Conservation (phyloP, 805 yeast genomes). For the Middelhovenomyces tepae region DNA sequence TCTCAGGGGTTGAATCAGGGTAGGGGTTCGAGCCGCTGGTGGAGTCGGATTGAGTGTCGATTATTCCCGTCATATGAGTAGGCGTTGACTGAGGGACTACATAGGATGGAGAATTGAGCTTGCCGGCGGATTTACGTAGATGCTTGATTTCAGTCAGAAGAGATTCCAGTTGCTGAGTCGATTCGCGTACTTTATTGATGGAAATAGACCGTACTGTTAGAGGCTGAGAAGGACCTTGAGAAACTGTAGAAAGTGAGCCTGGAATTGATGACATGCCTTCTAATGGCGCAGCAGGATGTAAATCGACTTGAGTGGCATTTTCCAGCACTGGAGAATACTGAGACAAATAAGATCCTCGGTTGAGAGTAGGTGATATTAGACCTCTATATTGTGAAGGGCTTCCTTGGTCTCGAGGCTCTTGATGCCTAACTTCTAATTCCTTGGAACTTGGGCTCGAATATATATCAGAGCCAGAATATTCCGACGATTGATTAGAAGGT, state of each 20-base stretch:
- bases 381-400: neutral
- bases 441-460: too few relatives aligned
- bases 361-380: neutral
- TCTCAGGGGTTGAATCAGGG: too few relatives aligned
- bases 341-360: constrained; percentile 1
- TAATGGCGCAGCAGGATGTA: constrained; percentile 4
- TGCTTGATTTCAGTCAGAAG: constrained; percentile 12
- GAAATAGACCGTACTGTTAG: constrained; percentile 6
- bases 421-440: too few relatives aligned
- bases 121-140: constrained; percentile 13
- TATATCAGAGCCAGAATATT: too few relatives aligned
- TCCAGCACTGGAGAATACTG: constrained; percentile 19
- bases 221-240: constrained; percentile 2
- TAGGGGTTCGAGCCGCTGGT: too few relatives aligned
- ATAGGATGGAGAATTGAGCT: too few relatives aligned
- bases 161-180: constrained; percentile 13
- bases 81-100: too few relatives aligned
- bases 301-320: constrained; percentile 14
- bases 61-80: too few relatives aligned
- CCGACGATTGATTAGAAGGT: too few relatives aligned
- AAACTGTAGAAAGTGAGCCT: neutral
- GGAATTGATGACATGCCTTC: constrained; percentile 1
- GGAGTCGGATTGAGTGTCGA: too few relatives aligned
- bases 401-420: too few relatives aligned
- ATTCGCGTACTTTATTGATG: constrained; percentile 12